Evolutionary conservation across 2,329 filamentous ascomycete genomes (phyloP).

Genomic region (Xylaria digitata): DNA sequence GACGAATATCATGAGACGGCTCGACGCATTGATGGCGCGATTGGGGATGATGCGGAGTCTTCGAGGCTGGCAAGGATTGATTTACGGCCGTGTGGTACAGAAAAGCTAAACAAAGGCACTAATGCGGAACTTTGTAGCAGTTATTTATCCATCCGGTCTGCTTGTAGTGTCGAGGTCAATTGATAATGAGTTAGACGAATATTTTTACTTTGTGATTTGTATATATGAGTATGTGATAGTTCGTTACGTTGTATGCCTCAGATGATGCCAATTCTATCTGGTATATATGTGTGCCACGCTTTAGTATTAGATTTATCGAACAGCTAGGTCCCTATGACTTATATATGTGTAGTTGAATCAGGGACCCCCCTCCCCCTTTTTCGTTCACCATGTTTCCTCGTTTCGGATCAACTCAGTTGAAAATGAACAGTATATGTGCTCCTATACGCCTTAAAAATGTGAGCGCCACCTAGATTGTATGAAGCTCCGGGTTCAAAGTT

Average conservation of each 20-base stretch:
- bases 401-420: too few relatives aligned
- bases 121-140: slow-evolving; percentile 47
- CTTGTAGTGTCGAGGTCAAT: slow-evolving; percentile 49
- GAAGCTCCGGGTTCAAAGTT: too few relatives aligned
- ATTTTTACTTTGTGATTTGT: neutral
- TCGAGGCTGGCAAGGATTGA: slow-evolving; percentile 46
- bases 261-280: neutral
- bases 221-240: neutral
- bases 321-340: too few relatives aligned
- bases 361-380: too few relatives aligned
- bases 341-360: too few relatives aligned
- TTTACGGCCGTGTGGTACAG: slow-evolving; percentile 48
- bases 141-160: slow-evolving; percentile 46
- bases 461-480: too few relatives aligned
- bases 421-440: too few relatives aligned
- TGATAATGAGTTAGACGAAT: slow-evolving; percentile 45
- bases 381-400: too few relatives aligned
- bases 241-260: too few relatives aligned
- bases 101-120: slow-evolving; percentile 49
- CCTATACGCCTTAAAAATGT: too few relatives aligned
- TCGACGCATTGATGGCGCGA: slow-evolving; percentile 46
- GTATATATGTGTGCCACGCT: neutral
- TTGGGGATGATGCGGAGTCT: slow-evolving; percentile 44
- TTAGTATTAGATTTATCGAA: too few relatives aligned
- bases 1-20: slow-evolving; percentile 57